Base-by-base conservation (phyloP, 495 filamentous ascomycete species). In the Sphaerosporella brunnea region DNA sequence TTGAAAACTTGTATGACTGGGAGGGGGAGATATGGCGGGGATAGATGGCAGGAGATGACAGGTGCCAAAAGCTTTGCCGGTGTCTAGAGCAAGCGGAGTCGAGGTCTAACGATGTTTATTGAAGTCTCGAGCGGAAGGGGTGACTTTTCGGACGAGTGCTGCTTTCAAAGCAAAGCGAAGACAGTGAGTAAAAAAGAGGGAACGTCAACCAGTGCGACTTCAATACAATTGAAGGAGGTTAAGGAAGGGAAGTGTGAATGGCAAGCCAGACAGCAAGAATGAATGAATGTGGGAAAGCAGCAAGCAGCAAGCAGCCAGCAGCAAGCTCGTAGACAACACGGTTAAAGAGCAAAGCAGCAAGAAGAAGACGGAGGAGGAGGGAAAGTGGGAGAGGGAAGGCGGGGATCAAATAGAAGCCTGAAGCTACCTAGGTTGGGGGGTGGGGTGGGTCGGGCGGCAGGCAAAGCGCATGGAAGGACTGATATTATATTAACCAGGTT, bases 321-420 rank as follows among this genome's bases (percentile, higher is more conserved):
- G 15, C 35, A 24, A 43, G 26, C 13, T 19, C 20, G 24, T 36
- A 32, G 37, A 41, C 18, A 2, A 10, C 11, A 13, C 15, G 9
- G 13, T 15, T 28, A 32, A 16, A 25, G 26, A 25, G 23, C 20
- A 16, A 25, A 44, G 26, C 10, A 25, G 1, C 10, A 25, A 34
- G 42, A 30, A n/a, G 21, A 18, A 30, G 9, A 10, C 2, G 13
- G 24, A 34, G n/a, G 44, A 1, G 25, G 30, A 46, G 28, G 41
- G 41, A 25, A 44, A n/a, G n/a, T n/a, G n/a, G 41, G 41, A 44
- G 23, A 16, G 26, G 41, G 19, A n/a, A n/a, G n/a, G n/a, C n/a
- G n/a, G n/a, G n/a, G n/a, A n/a, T n/a, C n/a, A n/a, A n/a, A n/a
- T n/a, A n/a, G n/a, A n/a, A n/a, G n/a, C n/a, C n/a, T n/a, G n/a